These are phyloP conservation scores for Fonsecaea pugnacius DNA, from an alignment of 2,329 filamentous ascomycete species.

Conservation along the genomic window DNA sequence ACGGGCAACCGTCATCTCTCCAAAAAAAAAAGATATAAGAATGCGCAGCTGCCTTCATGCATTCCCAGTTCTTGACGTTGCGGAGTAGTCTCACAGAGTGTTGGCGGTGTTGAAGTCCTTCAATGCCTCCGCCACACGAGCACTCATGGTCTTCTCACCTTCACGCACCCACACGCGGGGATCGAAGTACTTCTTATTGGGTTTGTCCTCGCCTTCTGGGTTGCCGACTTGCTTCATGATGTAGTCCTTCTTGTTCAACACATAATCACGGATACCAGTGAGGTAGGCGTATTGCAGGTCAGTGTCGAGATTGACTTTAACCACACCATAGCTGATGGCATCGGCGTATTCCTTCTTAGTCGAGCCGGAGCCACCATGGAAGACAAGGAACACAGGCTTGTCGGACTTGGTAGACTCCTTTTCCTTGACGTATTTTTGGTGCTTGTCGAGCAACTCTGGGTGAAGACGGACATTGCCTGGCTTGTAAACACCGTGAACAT, in stretches of 20 bases:
- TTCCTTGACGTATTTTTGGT: slow-evolving; percentile 89
- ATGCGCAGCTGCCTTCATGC: not conserved
- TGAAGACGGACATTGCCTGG: slow-evolving; percentile 96
- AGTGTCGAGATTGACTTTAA: slow-evolving; percentile 99
- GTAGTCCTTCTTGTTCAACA: slow-evolving; percentile 95
- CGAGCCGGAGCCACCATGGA: slow-evolving; percentile 96
- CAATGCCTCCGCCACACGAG: slow-evolving; percentile 78
- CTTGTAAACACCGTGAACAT: slow-evolving; percentile 99
- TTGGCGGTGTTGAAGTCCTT: slow-evolving; percentile 87
- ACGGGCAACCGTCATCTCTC: slow-evolving; percentile 14
- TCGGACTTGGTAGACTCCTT: slow-evolving; percentile 71
- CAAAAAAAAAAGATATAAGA: slow-evolving; percentile 5
- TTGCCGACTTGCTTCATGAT: slow-evolving; percentile 85
- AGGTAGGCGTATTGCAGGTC: slow-evolving; percentile 97
- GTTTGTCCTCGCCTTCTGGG: slow-evolving; percentile 94
- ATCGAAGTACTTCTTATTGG: slow-evolving; percentile 97
- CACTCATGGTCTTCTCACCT: slow-evolving; percentile 94
- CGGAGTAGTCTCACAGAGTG: slow-evolving; percentile 64
- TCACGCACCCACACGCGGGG: slow-evolving; percentile 89
- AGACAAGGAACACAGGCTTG: slow-evolving; percentile 98
- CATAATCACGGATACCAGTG: slow-evolving; percentile 89
- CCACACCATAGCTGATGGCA: slow-evolving; percentile 89
- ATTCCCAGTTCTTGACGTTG: not conserved
- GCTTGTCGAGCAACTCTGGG: slow-evolving; percentile 93
- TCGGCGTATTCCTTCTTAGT: slow-evolving; percentile 86